Evolutionary conservation across 192 early-diverging fungal species (phyloP), one percentile per base, ranked within the genome.

Genomic region (Coemansia furcata): DNA sequence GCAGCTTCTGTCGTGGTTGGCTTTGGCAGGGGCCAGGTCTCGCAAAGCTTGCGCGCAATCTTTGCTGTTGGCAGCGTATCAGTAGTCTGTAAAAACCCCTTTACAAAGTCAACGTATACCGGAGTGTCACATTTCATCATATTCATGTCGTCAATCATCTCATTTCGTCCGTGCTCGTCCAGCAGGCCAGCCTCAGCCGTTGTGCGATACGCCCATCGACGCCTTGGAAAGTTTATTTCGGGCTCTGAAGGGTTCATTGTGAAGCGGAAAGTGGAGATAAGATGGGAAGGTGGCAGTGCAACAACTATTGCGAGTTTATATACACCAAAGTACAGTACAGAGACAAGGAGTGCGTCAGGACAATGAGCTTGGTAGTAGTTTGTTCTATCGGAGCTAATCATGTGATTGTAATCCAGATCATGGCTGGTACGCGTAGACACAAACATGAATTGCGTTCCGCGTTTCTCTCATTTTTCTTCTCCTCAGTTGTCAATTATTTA

Each of bases 41-140:
- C 46, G 50, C 66, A 69, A 55, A 74, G 63, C 66, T 47, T 64
- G 57, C 69, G 78, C 19, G 78, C 72, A 23, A 80, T 40, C 44
- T 38, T 55, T 17, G 66, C 69, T 30, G 66, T 57, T 7, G 77
- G 72, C 57, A 39, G 30, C 12, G 17, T 29, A 14, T 35, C 43
- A 2, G 21, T 32, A 3, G 68, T 58, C 3, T 66, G 30, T 10
- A 74, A 10, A 62, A 80, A 80, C 23, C 62, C 52, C 9, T 26
- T 46, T 8, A 80, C 78, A 75, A 80, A 80, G 65, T 63, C 66
- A 21, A 66, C 68, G 63, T 80, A 80, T 37, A 50, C 57, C 0
- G 78, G 78, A 39, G 78, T 80, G 43, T 68, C 73, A 69, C 73
- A 75, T 38, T 68, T 49, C 68, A 74, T 42, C 47, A 54, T 69